Evolutionary conservation across 2,329 filamentous ascomycete species (phyloP), one percentile per base, ranked within the genome.

Genomic region (Scolecobasidium constrictum): DNA sequence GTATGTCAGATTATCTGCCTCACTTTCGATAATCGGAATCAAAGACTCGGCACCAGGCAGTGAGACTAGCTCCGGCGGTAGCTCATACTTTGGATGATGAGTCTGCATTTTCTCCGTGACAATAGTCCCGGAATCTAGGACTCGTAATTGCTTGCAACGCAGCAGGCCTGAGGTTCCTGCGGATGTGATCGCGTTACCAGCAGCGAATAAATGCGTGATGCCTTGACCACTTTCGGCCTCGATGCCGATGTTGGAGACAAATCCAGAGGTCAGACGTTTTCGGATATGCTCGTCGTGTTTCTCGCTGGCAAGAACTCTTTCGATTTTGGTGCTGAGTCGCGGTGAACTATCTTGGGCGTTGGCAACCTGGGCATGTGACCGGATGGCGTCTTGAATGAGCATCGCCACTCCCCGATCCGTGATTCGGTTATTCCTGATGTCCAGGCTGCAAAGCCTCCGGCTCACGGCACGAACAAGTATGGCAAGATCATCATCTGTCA

Each of bases 131-230:
- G 65, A 62, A 56, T 80, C 75, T 2, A 79, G 59, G 2, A 73
- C 69, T 49, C 75, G 66, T 6, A 80, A 57, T 22, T 67, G 61
- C 41, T 59, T 62, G 5, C 72, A 72, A 38, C 66, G 58, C 9
- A 78, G 51, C 4, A 79, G 58, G 13, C 66, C 68, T 3, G 68
- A 71, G 4, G 74, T 57, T 1, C 73, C 74, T 52, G 77, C 72
- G 1, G 73, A 66, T 1, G 72, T 75, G 4, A 79, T 53, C 3
- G 59, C 50, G 44, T 79, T 80, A 5, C 67, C 66, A 3, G 74
- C 65, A 12, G 79, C 65, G 50, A 75, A 77, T 2, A 80, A 58
- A 57, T 80, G 75, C 0, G 75, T 78, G 28, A 78, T 67, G 2
- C 76, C 76, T 7, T 63, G 59, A 50, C 71, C 63, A 17, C 69